Conservation (phyloP, 2,329 filamentous ascomycete genomes). For the Penicillium brasilianum region DNA sequence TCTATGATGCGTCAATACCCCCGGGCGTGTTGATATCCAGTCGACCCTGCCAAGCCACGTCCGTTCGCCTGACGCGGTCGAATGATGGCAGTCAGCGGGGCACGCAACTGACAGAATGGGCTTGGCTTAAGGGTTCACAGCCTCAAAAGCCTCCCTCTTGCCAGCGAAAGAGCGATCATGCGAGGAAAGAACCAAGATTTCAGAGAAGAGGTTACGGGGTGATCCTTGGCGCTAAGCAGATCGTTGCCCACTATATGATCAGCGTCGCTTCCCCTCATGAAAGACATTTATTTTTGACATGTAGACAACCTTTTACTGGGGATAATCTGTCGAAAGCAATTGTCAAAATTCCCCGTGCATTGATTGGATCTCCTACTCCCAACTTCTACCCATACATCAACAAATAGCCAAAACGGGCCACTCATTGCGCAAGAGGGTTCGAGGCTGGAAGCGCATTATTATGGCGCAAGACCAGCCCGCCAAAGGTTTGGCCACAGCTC, state of each 20-base stretch:
- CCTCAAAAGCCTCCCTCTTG: slow-evolving; percentile 11
- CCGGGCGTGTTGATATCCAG: neutral
- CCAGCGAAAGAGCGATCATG: neutral
- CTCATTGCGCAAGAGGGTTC: neutral
- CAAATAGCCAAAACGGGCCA: neutral
- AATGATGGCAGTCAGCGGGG: slow-evolving; percentile 26
- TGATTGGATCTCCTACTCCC: neutral
- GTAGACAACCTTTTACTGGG: neutral
- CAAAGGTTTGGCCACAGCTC: slow-evolving; percentile 14
- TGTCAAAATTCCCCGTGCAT: neutral
- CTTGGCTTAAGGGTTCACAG: slow-evolving; percentile 8
- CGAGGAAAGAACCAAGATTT: neutral
- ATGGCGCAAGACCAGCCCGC: slow-evolving; percentile 24
- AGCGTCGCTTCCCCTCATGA: slow-evolving; percentile 25
- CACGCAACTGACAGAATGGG: neutral
- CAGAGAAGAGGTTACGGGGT: slow-evolving; percentile 8
- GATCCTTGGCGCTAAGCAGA: slow-evolving; percentile 23
- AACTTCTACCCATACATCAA: neutral
- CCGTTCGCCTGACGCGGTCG: slow-evolving; percentile 28
- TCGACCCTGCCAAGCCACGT: slow-evolving; percentile 2
- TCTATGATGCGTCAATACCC: neutral
- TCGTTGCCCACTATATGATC: slow-evolving; percentile 31
- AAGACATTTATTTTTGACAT: slow-evolving; percentile 10
- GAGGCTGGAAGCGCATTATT: slow-evolving; percentile 10
- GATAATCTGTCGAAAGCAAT: slow-evolving; percentile 3